A percentile compares a stretch with the other conserved stretches of the same genome.
Evolutionary conservation across 345 rosid species (phyloP).

Genomic region (Lenwebbia sp.): DNA sequence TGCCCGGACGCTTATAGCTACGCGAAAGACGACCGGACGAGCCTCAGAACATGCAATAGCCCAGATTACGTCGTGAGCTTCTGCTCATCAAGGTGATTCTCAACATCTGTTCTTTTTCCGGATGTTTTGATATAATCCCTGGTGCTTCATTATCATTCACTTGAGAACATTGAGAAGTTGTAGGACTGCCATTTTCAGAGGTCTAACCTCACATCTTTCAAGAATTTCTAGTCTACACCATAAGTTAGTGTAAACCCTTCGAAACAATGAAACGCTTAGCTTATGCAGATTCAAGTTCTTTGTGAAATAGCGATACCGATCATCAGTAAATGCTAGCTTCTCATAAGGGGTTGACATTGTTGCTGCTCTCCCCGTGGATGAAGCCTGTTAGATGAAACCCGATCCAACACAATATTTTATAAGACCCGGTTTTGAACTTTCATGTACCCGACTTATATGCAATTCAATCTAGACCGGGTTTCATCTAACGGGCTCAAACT

Average conservation of each 20-base stretch:
- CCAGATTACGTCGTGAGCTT: conserved; percentile 37
- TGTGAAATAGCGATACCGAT: not conserved
- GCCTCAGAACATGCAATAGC: conserved; percentile 39
- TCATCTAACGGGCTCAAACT: no score
- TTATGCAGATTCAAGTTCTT: not conserved
- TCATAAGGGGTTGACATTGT: not conserved
- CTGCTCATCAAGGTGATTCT: conserved; percentile 41
- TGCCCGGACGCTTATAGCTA: conserved; percentile 62
- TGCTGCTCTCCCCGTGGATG: no score
- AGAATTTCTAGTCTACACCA: not conserved
- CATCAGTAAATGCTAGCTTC: not conserved
- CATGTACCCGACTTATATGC: no score
- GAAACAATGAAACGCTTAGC: not conserved
- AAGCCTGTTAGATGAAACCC: no score
- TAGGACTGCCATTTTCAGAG: not conserved
- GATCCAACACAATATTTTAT: no score
- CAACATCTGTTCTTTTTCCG: not conserved
- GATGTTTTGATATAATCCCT: not conserved
- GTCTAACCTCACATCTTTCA: not conserved
- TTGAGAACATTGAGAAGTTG: not conserved
- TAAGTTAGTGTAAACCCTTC: not conserved
- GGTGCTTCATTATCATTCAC: not conserved
- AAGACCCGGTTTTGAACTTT: no score
- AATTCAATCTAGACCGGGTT: no score
- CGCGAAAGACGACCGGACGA: conserved; percentile 36